Percentiles rank a stretch among this genome's conserved stretches.
Evolutionary conservation across 257 asterid genomes (phyloP).

Genomic region (Solanum corneliomulleri): DNA sequence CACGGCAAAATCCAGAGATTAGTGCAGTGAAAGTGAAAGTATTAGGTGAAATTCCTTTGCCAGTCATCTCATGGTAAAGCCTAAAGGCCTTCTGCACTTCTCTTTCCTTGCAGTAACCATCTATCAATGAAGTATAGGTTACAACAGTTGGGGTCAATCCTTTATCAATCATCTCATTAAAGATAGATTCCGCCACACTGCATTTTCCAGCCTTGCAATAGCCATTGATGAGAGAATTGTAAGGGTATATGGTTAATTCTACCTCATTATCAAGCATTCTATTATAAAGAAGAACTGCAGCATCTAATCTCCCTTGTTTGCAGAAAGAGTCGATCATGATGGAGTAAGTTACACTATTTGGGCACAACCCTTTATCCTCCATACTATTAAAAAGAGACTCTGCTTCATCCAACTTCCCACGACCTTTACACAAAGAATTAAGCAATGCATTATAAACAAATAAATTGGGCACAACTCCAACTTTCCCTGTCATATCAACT

Average conservation of each 20-base stretch:
- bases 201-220: constrained; percentile 60
- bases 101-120: constrained; percentile 60
- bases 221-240: constrained; percentile 65
- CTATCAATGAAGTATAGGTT: constrained; percentile 78
- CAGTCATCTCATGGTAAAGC: constrained; percentile 73
- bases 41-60: constrained; percentile 69
- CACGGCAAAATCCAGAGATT: constrained; percentile 54
- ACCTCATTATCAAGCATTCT: constrained; percentile 45
- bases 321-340: constrained; percentile 49
- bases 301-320: constrained; percentile 53
- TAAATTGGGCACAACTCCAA: constrained; percentile 55
- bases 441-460: constrained; percentile 69
- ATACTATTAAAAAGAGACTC: constrained; percentile 40
- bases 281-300: constrained; percentile 35
- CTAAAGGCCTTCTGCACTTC: constrained; percentile 54
- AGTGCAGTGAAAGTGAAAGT: constrained; percentile 60
- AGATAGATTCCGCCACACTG: constrained; percentile 34
- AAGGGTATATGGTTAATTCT: constrained; percentile 41
- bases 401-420: constrained; percentile 43
- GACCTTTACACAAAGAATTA: constrained; percentile 49
- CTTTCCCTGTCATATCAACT: constrained; percentile 37
- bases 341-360: constrained; percentile 54
- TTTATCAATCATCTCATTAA: constrained; percentile 40
- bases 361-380: constrained; percentile 44
- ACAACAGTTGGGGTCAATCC: constrained; percentile 75